Evolutionary conservation across 495 filamentous ascomycete species (phyloP).

Genomic region (Daldinia grandis): DNA sequence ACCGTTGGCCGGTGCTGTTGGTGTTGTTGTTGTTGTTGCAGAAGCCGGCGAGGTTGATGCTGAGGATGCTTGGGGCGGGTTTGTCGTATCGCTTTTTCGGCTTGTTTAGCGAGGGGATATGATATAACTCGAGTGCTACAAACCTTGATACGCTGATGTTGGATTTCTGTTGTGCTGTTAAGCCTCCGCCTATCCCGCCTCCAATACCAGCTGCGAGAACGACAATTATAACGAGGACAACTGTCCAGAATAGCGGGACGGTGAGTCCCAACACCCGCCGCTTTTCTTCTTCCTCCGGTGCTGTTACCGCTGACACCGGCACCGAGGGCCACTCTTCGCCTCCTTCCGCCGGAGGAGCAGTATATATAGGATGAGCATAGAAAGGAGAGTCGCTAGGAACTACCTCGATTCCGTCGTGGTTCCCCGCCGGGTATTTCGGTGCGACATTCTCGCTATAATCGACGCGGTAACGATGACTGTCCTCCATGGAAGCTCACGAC

Average conservation of each 20-base stretch:
- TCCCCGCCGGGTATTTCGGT: conserved; percentile 31
- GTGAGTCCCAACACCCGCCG: conserved; percentile 45
- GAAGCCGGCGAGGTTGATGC: conserved; percentile 5
- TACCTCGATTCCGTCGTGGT: conserved; percentile 37
- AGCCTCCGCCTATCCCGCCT: conserved; percentile 46
- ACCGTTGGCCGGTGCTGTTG: conserved; percentile 22
- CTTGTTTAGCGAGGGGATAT: background rate
- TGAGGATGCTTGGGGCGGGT: background rate
- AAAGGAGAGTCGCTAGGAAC: conserved; percentile 37
- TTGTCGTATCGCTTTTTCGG: background rate
- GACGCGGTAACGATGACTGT: conserved; percentile 22
- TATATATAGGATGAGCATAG: conserved; percentile 27
- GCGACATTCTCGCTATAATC: conserved; percentile 38
- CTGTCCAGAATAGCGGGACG: conserved; percentile 45
- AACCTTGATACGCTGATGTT: background rate
- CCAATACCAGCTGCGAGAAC: conserved; percentile 47
- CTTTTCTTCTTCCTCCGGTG: conserved; percentile 16
- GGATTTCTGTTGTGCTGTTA: conserved; percentile 15
- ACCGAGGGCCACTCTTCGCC: conserved; percentile 13
- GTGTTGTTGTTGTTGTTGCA: conserved; percentile 26
- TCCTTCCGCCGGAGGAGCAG: background rate
- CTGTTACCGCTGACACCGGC: background rate
- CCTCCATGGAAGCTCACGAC: conserved; percentile 20
- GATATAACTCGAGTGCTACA: background rate
- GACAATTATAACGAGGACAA: conserved; percentile 40